A percentile compares a stretch with the other conserved stretches of the same genome.
Evolutionary conservation across 352 stramenopile species (phyloP).

Genomic region (Globisporangium irregulare): DNA sequence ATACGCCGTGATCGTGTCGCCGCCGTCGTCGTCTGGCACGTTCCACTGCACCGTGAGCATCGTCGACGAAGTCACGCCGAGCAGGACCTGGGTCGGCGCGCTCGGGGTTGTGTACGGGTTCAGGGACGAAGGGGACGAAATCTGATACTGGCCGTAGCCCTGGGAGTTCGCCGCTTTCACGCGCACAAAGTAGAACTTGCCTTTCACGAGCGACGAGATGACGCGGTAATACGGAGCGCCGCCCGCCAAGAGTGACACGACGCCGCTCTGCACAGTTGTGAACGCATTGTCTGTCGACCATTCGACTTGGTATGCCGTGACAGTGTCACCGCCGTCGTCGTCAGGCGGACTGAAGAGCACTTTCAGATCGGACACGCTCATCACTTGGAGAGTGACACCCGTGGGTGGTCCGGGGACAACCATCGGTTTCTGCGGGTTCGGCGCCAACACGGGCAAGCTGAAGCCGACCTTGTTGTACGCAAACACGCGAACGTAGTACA

Average conservation of each 20-base stretch:
- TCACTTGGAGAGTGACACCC: constrained; percentile 64
- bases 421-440: constrained; percentile 72
- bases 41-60: constrained; percentile 91
- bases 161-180: constrained; percentile 71
- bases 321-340: constrained; percentile 79
- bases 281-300: constrained; percentile 87
- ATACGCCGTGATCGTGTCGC: constrained; percentile 87
- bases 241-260: constrained; percentile 53
- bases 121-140: constrained; percentile 83
- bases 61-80: constrained; percentile 77
- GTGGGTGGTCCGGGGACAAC: constrained; percentile 69
- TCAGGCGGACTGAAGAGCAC: constrained; percentile 88
- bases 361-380: constrained; percentile 81
- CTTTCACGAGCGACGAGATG: constrained; percentile 61
- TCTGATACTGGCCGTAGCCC: constrained; percentile 74
- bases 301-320: constrained; percentile 92
- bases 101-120: constrained; percentile 91
- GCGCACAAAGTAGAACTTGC: constrained; percentile 69
- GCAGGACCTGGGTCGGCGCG: constrained; percentile 78
- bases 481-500: constrained; percentile 94
- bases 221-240: constrained; percentile 55
- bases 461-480: constrained; percentile 96
- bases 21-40: constrained; percentile 83
- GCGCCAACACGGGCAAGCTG: constrained; percentile 53
- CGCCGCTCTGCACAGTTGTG: constrained; percentile 30